Percentiles rank a stretch among this genome's conserved stretches.
phyloP scores from a whole-genome alignment of 2,329 filamentous ascomycete species.

The Exophiala bonariae region DNA sequence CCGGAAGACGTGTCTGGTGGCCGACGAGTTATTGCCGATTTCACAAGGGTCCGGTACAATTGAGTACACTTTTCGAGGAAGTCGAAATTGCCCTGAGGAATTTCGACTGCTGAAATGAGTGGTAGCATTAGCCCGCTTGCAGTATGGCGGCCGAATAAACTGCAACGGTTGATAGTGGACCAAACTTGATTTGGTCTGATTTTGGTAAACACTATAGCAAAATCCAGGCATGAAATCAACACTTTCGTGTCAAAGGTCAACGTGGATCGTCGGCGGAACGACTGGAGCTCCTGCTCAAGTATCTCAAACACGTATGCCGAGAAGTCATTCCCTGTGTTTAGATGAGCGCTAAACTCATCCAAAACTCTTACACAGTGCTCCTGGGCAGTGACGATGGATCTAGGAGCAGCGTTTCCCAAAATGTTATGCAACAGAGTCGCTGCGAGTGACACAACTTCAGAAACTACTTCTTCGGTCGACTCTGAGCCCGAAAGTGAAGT shows the following conservation, averaged over 20 bases:
- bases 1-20: not conserved
- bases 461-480: slow-evolving; percentile 61
- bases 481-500: slow-evolving; percentile 51
- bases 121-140: slow-evolving; percentile 74
- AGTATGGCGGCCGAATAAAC: slow-evolving; percentile 74
- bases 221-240: slow-evolving; percentile 74
- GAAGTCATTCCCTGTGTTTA: slow-evolving; percentile 62
- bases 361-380: slow-evolving; percentile 46
- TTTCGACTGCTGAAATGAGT: slow-evolving; percentile 79
- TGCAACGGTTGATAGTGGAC: slow-evolving; percentile 82
- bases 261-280: slow-evolving; percentile 57
- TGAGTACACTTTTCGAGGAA: slow-evolving; percentile 73
- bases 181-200: slow-evolving; percentile 81
- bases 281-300: slow-evolving; percentile 66
- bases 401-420: slow-evolving; percentile 1
- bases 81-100: slow-evolving; percentile 72
- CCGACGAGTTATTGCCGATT: slow-evolving; percentile 62
- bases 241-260: slow-evolving; percentile 66
- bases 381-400: slow-evolving; percentile 25
- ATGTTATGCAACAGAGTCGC: slow-evolving; percentile 63
- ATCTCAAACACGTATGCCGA: slow-evolving; percentile 80
- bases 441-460: slow-evolving; percentile 73
- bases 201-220: slow-evolving; percentile 70
- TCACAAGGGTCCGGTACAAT: slow-evolving; percentile 72
- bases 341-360: slow-evolving; percentile 50